These are phyloP conservation scores for Ailanthus altissimus DNA, from an alignment of 345 rosid genomes.

Conservation along the genomic window DNA sequence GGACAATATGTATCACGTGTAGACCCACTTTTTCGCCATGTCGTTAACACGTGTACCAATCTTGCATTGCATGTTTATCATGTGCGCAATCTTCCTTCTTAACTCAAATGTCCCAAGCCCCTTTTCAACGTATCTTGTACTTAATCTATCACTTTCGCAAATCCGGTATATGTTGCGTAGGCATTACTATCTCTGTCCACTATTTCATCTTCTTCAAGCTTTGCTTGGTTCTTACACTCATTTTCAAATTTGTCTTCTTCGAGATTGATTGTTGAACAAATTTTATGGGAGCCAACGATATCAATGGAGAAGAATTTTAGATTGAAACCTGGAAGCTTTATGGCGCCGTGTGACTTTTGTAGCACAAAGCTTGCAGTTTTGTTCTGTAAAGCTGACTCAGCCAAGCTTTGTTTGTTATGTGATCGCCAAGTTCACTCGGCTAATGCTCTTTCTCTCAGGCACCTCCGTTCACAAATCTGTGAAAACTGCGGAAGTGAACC, in stretches of 20 bases:
- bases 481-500: slow-evolving; percentile 23
- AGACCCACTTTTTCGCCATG: neutral
- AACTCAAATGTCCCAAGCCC: too few species aligned
- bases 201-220: neutral
- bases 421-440: slow-evolving; percentile 29
- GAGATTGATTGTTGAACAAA: neutral
- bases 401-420: slow-evolving; percentile 28
- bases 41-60: neutral
- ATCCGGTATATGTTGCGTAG: neutral
- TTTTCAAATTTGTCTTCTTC: neutral
- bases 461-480: slow-evolving; percentile 25
- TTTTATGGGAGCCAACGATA: neutral
- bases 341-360: slow-evolving; percentile 27
- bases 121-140: neutral
- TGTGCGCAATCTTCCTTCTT: neutral
- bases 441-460: slow-evolving; percentile 28
- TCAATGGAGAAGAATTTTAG: neutral
- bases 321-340: neutral
- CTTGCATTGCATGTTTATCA: neutral
- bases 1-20: neutral
- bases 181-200: neutral
- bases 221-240: neutral
- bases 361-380: slow-evolving; percentile 21
- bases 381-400: slow-evolving; percentile 30
- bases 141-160: neutral